Percentiles rank a stretch among this genome's conserved stretches.
phyloP scores from a whole-genome alignment of 2,329 filamentous ascomycete genomes.

The Rutstroemia sydowiana region DNA sequence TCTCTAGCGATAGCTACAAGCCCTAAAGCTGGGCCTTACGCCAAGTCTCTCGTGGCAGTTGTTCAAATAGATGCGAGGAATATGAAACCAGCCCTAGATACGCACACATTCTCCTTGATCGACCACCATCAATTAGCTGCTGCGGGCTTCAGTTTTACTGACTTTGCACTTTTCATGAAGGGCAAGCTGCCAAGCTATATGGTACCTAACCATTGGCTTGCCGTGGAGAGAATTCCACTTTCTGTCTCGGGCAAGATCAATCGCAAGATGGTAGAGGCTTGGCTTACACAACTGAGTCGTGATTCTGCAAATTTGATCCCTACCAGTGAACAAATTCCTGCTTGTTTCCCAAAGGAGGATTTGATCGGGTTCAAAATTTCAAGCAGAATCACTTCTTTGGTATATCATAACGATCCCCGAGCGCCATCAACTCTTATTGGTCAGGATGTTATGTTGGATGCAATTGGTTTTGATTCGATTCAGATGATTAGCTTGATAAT shows the following conservation, averaged over 20 bases:
- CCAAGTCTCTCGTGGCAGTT: slow-evolving; percentile 4
- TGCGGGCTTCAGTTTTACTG: background rate
- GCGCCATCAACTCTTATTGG: background rate
- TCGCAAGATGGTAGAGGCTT: slow-evolving; percentile 10
- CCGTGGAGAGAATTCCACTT: slow-evolving; percentile 12
- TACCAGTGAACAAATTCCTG: background rate
- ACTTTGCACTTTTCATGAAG: background rate
- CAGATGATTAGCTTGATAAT: slow-evolving; percentile 8
- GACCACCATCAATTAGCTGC: background rate
- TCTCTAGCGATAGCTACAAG: slow-evolving; percentile 4
- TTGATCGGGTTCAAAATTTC: slow-evolving; percentile 1
- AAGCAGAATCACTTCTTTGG: background rate
- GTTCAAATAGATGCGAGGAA: background rate
- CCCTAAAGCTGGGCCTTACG: slow-evolving; percentile 1
- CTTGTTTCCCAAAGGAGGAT: background rate
- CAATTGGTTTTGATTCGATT: slow-evolving; percentile 7
- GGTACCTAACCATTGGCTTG: slow-evolving; percentile 16
- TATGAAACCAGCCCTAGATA: background rate
- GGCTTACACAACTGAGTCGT: slow-evolving; percentile 4
- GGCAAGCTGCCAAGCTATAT: slow-evolving; percentile 15
- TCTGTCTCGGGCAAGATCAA: slow-evolving; percentile 17
- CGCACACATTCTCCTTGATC: background rate
- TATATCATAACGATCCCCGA: background rate
- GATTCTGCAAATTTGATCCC: background rate
- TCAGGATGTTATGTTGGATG: background rate